These are phyloP conservation scores for Oemleria cerasiformis DNA, from an alignment of 306 rosid species.

Conservation along the genomic window DNA sequence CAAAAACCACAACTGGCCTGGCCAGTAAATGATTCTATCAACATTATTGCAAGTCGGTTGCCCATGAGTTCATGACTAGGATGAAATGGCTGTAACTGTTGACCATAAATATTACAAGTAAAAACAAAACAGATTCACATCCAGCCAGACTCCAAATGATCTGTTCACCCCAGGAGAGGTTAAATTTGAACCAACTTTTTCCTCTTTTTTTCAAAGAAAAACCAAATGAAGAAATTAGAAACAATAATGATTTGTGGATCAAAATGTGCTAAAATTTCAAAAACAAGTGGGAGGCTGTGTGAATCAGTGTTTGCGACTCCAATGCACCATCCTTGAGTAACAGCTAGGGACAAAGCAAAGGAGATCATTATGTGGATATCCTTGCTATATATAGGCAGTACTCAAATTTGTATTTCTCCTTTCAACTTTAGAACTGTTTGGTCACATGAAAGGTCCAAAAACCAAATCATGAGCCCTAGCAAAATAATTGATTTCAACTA, in stretches of 20 bases:
- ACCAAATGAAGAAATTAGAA: constrained; percentile 25
- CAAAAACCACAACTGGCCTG: background rate
- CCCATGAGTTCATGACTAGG: constrained; percentile 24
- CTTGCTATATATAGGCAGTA: constrained; percentile 6
- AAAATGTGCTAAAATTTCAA: constrained; percentile 24
- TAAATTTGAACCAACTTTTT: constrained; percentile 31
- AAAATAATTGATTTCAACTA: constrained; percentile 1
- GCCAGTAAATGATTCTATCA: constrained; percentile 13
- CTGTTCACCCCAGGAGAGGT: constrained; percentile 31
- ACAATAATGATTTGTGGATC: constrained; percentile 36
- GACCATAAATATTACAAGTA: constrained; percentile 7
- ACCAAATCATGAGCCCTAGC: background rate
- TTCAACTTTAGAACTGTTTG: constrained; percentile 25
- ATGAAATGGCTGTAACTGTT: constrained; percentile 18
- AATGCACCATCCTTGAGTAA: constrained; percentile 23
- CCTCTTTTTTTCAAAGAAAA: constrained; percentile 19
- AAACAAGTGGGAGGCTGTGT: constrained; percentile 21
- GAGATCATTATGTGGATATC: constrained; percentile 32
- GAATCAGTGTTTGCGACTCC: constrained; percentile 17
- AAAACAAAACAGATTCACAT: background rate
- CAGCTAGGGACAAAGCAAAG: constrained; percentile 38
- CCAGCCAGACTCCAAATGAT: constrained; percentile 22
- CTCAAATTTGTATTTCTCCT: constrained; percentile 25
- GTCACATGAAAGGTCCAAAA: constrained; percentile 21
- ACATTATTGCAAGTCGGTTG: constrained; percentile 29